Percentiles rank a stretch among this genome's conserved stretches.
phyloP scores from a whole-genome alignment of 257 asterid genomes.

The Nemophila menziesii region DNA sequence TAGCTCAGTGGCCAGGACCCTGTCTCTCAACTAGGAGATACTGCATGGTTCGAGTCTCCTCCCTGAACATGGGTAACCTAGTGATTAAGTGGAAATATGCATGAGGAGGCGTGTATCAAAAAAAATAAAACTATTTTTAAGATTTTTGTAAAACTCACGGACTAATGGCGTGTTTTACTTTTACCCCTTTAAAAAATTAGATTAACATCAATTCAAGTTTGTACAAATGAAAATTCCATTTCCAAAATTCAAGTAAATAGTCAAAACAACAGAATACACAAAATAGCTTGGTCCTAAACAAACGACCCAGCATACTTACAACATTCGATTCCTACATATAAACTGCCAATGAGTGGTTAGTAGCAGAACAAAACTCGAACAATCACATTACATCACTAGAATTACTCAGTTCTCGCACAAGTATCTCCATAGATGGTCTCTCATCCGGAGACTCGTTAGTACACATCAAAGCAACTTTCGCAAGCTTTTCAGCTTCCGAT shows the following conservation, averaged over 20 bases:
- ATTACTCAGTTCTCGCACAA: conserved; percentile 30
- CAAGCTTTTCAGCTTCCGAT: conserved; percentile 40
- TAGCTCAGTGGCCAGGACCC: too few species aligned
- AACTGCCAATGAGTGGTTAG: conserved; percentile 23
- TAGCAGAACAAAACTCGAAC: conserved; percentile 6
- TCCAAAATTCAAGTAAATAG: neutral
- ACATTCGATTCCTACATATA: conserved; percentile 6
- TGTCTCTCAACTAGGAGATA: too few species aligned
- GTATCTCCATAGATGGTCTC: conserved; percentile 52
- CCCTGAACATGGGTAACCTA: too few species aligned
- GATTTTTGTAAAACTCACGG: too few species aligned
- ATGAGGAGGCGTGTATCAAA: too few species aligned
- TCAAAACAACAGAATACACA: conserved; percentile 19
- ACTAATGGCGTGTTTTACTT: too few species aligned
- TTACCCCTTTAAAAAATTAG: neutral
- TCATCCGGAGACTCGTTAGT: conserved; percentile 62
- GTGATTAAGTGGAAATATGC: too few species aligned
- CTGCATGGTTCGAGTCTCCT: too few species aligned
- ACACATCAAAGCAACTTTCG: conserved; percentile 45
- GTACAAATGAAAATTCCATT: conserved; percentile 10
- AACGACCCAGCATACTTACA: conserved; percentile 7
- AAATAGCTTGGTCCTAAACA: conserved; percentile 9
- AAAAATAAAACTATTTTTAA: too few species aligned
- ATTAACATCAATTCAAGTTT: conserved; percentile 8
- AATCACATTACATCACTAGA: conserved; percentile 7